Evolutionary conservation across 2,329 filamentous ascomycete species (phyloP), one percentile per base, ranked within the genome.

Genomic region (Emmonsiellopsis sp.): DNA sequence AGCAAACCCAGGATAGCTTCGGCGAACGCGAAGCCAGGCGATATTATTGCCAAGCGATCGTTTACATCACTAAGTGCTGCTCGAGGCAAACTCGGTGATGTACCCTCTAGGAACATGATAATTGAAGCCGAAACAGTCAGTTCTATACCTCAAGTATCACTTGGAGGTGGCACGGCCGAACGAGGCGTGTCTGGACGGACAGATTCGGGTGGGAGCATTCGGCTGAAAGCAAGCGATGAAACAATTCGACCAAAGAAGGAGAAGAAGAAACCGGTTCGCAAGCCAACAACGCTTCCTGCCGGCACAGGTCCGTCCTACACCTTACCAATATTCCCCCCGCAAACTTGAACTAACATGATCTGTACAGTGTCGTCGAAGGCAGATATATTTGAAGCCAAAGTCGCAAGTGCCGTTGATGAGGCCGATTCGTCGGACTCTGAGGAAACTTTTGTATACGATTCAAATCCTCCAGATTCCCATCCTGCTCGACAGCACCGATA

Each of bases 371-470:
- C 90, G 13, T 95, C 91, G 56, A 97, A 97, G 75, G 92, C 93
- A 66, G 93, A 98, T 71, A 90, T 97, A 50, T 98, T 98, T 68
- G 93, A 97, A 74, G 90, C 91, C 61, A 95, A 95, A 67, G 90
- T 98, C 61, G 92, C 92, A 50, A 96, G 85, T 68, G 92, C 92
- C 7, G 90, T 98, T 51, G 92, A 97, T 67, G 91, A 97, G 69
- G 90, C 89, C 44, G 88, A 96, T 69, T 95, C 92, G 10, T 96
- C 92, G 6, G 93, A 98, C 68, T 97, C 92, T 1, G 93, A 96
- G 64, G 93, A 97, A 71, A 97, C 93, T 0, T 98, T 97, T 70
- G 93, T 98, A 13, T 98, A 98, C 72, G 93, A 98, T 70, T 97
- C 93, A 30, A 98, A 98, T 65, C 93, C 92, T 8, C 79, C 80